Base-by-base conservation (phyloP, 805 yeast species). In the Zygosaccharomyces lentus region DNA sequence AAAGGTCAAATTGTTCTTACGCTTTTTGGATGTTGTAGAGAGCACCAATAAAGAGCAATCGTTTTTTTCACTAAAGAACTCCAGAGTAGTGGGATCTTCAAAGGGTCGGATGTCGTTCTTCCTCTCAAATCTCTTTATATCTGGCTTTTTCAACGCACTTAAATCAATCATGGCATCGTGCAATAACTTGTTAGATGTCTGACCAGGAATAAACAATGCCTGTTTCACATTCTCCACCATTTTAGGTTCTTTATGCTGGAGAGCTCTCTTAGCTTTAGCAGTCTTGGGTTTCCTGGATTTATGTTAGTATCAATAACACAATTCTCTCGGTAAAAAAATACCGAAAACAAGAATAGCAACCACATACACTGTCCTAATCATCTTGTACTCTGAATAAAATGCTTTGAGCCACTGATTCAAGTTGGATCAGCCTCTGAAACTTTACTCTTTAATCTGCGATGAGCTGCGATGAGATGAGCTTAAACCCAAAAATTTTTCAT, bases 51-150 rank as follows among this genome's bases (percentile, higher is more conserved):
- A 70, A 2, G 98, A 88, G 36, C 85, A 67, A 66, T 93, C 99
- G 65, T 93, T 93, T 75, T 93, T 93, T 67, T 91, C 96, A 56
- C 96, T 77, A 68, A 93, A 87, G 61, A 93, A 93, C 67, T 93
- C 99, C 49, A 93, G 69, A 30, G 84, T 78, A 2, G 84, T 58
- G 10, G 87, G 76, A 64, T 93, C 98, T 68, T 93, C 99, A 67
- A 93, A 93, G 12, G 99, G 98, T 55, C 84, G 77, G 51, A 91
- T 75, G 37, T 87, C 91, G 61, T 93, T 93, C 73, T 88, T 90
- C 68, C 86, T 87, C 47, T 80, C 75, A 63, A 93, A 91, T 62
- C 95, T 80, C 68, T 88, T 88, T 53, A 83, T 81, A 55, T 80
- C 82, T 24, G 99, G 99, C 67, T 91, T 89, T 69, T 93, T 93